Evolutionary conservation across 1,139 yeast species (phyloP), one percentile per base, ranked within the genome.

Genomic region (Suhomyces kunorum): DNA sequence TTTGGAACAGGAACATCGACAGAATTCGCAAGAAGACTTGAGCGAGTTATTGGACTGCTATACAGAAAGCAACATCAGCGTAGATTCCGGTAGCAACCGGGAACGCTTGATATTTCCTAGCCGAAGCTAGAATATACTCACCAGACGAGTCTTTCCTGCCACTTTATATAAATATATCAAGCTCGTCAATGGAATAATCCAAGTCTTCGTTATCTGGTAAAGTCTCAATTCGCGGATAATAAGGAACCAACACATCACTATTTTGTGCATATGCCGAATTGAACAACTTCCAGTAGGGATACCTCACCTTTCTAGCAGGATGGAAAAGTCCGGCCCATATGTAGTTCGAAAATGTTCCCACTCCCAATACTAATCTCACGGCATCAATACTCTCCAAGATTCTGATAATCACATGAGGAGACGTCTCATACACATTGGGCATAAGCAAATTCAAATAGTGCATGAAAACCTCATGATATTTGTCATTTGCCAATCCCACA

Each of bases 371-470:
- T 40, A 77, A 68, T 32, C 94, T 70, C 25, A 89, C 60, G 1
- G 90, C 84, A 45, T 87, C 94, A 20, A 92, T 68, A 42, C 92
- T 87, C 42, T 89, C 98, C 38, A 87, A 52, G 4, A 92, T 81
- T 47, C 98, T 77, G 20, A 71, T 76, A 43, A 90, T 89, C 11
- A 90, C 98, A 62, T 94, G 98, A 0, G 98, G 98, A 0, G 97
- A 88, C 0, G 96, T 87, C 58, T 90, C 98, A 58, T 81, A 89
- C 2, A 92, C 71, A 57, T 89, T 90, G 1, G 98, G 97, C 57
- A 88, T 61, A 14, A 90, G 60, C 36, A 88, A 68, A 55, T 90
- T 87, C 54, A 89, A 63, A 40, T 80, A 75, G 58, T 89, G 96
- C 8, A 87, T 59, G 45, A 72, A 71, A 0, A 71, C 66, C 19